Evolutionary conservation across 768 basidiomycete species (phyloP).

Genomic region (Trametes punicea): DNA sequence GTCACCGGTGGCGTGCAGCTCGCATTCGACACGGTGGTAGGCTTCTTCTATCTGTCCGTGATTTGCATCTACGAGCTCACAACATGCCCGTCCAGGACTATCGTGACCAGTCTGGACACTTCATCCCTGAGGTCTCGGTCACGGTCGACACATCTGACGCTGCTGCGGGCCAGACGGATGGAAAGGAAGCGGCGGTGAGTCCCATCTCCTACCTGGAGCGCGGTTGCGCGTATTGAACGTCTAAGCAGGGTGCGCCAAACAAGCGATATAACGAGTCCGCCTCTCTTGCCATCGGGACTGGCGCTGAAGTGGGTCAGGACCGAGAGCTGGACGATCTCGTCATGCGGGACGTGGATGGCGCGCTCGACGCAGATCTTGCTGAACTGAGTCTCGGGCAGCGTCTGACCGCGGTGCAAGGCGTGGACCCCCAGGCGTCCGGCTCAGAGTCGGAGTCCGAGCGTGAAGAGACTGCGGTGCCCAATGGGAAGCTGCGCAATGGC

Average conservation of each 20-base stretch:
- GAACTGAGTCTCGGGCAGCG: constrained; percentile 92
- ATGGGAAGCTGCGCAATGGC: constrained; percentile 28
- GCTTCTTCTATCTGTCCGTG: constrained; percentile 25
- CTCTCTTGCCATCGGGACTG: constrained; percentile 61
- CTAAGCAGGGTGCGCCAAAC: constrained; percentile 41
- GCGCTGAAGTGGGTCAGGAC: constrained; percentile 60
- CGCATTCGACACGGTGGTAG: constrained; percentile 57
- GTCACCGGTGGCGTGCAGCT: constrained; percentile 55
- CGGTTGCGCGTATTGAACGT: neutral
- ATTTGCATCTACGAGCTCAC: neutral
- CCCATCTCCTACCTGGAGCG: neutral
- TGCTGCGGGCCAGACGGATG: constrained; percentile 32
- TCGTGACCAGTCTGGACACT: constrained; percentile 50
- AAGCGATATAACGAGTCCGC: constrained; percentile 69
- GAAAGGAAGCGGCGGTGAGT: constrained; percentile 17
- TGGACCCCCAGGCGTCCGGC: constrained; percentile 35
- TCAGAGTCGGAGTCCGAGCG: constrained; percentile 47
- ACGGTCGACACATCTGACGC: constrained; percentile 31
- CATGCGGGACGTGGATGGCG: constrained; percentile 55
- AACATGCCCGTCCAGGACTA: constrained; percentile 42
- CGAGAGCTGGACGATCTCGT: constrained; percentile 47
- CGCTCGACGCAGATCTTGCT: constrained; percentile 79
- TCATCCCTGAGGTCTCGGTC: constrained; percentile 44
- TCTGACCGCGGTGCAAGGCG: constrained; percentile 66
- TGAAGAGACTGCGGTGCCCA: constrained; percentile 31